Base-by-base conservation (phyloP, 441 rosid genomes). In the Corymbia citriodora region DNA sequence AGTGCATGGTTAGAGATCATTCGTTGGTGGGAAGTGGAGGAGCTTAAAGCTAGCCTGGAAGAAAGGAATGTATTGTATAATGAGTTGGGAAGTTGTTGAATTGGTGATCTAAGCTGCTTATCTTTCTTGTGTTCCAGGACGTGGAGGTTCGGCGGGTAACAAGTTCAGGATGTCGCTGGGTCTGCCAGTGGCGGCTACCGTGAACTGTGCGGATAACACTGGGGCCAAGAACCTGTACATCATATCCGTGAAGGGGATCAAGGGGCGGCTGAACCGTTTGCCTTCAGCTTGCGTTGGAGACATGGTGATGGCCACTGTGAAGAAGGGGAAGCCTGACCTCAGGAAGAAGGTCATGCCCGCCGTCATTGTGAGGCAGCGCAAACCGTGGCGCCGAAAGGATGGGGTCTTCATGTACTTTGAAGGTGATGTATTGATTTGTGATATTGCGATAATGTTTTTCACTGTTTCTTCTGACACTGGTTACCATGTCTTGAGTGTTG, bases 111-210 rank as follows among this genome's bases (percentile, higher is more conserved):
- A 79, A 79, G 27, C 10, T 79, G n/a, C 52, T 79, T 79, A 4
- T 79, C 52, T 79, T 79, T 79, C n/a, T 45, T 79, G 52, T n/a
- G 52, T 45, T 23, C 52, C 19, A 90, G 91, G 89, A 52, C 91
- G 91, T 0, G 91, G 91, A 79, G 90, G 91, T 31, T 79, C 89
- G 7, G 91, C 90, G 4, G 91, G 91, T 59, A 90, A 90, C 90
- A 90, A 90, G 63, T 90, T 90, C 61, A 82, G 91, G 90, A 90
- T 90, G 90, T 90, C 91, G 9, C 90, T 88, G 90, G 91, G 91
- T 90, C 91, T 90, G 59, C 91, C 91, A 0, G 91, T 90, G 91
- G 91, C 91, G 3, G 91, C 91, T 45, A 90, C 91, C 13, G 91
- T 90, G 90, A 90, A 90, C 82, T 90, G 91, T 72, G 91, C 91